Evolutionary conservation across 352 stramenopile genomes (phyloP).

Genomic region (Globisporangium mamillatum): DNA sequence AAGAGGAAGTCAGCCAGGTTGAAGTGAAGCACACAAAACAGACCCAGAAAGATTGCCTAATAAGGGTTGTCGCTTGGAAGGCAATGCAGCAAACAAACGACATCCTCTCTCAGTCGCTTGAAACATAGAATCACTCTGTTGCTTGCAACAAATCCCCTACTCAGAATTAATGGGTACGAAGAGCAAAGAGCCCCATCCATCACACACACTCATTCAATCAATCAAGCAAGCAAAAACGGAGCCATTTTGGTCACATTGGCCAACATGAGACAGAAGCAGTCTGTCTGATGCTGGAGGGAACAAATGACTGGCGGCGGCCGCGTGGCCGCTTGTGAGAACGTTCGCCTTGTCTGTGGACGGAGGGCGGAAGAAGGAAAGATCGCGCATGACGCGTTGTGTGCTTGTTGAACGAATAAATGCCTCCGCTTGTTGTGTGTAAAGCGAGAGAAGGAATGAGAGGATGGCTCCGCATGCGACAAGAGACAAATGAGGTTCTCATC

Average conservation of each 20-base stretch:
- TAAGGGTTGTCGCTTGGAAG: constrained; percentile 1
- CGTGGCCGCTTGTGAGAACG: background rate
- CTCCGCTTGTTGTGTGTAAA: too few species aligned
- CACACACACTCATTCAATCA: background rate
- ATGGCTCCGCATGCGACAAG: constrained; percentile 9
- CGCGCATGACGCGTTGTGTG: background rate
- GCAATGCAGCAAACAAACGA: background rate
- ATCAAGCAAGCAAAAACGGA: background rate
- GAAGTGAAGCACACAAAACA: constrained; percentile 1
- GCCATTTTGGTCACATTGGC: background rate
- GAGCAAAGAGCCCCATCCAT: background rate
- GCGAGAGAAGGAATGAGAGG: background rate
- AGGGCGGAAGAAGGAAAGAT: constrained; percentile 11
- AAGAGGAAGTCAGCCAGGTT: constrained; percentile 7
- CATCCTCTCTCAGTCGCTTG: background rate
- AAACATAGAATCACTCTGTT: background rate
- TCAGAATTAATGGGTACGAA: constrained; percentile 9
- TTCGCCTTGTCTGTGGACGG: background rate
- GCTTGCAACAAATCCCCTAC: background rate
- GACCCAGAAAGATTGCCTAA: background rate
- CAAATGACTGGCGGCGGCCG: constrained; percentile 2
- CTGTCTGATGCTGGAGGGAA: background rate
- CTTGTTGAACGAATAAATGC: background rate
- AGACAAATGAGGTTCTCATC: background rate
- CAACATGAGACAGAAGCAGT: background rate